Evolutionary conservation across 176 grass and related monocot genomes (phyloP).

Genomic region (Zoysia pacifica): DNA sequence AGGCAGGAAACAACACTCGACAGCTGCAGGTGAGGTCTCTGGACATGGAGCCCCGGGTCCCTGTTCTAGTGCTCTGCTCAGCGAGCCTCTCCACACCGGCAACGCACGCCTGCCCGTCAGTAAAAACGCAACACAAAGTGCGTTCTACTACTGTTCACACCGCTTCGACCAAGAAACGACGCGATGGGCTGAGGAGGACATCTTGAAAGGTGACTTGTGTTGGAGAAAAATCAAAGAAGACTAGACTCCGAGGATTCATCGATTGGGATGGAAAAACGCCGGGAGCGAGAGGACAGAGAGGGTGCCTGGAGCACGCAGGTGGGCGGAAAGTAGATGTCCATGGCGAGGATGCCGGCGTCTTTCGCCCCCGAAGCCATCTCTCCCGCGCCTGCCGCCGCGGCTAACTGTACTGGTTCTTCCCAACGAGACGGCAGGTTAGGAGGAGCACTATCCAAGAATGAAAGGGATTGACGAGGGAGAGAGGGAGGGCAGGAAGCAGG

Average conservation of each 20-base stretch:
- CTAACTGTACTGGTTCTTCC: too few relatives aligned
- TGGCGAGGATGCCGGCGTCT: slow-evolving; percentile 91
- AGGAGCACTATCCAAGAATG: neutral
- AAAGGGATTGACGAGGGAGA: neutral
- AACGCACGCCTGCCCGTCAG: neutral
- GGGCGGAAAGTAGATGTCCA: slow-evolving; percentile 94
- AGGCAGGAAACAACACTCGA: too few relatives aligned
- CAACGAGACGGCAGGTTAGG: too few relatives aligned
- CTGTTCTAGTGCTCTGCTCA: too few relatives aligned
- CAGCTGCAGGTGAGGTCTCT: too few relatives aligned
- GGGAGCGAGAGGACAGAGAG: neutral
- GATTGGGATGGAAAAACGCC: neutral
- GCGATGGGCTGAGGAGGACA: neutral
- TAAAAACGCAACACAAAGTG: neutral
- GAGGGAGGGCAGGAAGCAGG: too few relatives aligned
- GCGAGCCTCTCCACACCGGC: too few relatives aligned
- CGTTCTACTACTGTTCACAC: neutral
- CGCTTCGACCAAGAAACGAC: neutral
- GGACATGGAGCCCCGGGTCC: too few relatives aligned
- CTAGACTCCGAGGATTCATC: neutral
- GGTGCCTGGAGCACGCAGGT: slow-evolving; percentile 60
- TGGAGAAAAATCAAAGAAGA: neutral
- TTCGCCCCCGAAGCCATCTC: slow-evolving; percentile 48
- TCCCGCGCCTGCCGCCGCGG: neutral
- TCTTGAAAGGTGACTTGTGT: neutral